Evolutionary conservation across 1,284 basidiomycete species (phyloP), one percentile per base, ranked within the genome.

Genomic region (Trametes hirsuta): DNA sequence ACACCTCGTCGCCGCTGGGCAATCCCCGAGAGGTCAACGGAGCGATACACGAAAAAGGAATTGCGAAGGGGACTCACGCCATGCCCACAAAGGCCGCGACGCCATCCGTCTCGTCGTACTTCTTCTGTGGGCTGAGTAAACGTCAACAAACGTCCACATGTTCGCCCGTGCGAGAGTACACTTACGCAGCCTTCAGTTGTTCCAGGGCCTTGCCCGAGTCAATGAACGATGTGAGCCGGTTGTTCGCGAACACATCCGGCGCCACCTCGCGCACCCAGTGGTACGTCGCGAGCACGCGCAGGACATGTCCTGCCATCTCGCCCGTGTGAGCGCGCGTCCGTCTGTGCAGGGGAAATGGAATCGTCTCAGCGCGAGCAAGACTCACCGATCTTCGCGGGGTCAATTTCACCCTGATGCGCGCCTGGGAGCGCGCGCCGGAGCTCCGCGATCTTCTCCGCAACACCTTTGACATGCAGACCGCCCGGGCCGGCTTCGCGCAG

Each of bases 231-330:
- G 86, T 84, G 52, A 90, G 77, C 21, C 88, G 80, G 68, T 87
- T 91, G 56, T 83, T 79, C 6, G 87, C 77, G 65, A 91, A 91
- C 1, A 85, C 83, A 66, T 90, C 83, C 9, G 87, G 88, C 12
- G 77, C 73, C 2, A 82, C 76, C 72, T 91, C 89, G 41, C 79
- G 77, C 34, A 88, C 76, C 57, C 90, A 79, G 69, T 91, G 88
- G 67, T 90, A 86, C 0, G 88, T 89, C 14, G 87, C 86, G 24
- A 91, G 80, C 15, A 91, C 76, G 35, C 89, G 85, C 40, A 91
- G 77, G 22, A 86, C 78, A 65, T 86, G 85, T 0, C 85, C 87
- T 87, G 46, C 18, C 37, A 21, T 11, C 12, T 18, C 18, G 18
- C 18, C 18, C 18, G 18, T 18, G 18, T 18, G 18, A 18, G 18